phyloP scores from a whole-genome alignment of 1,284 basidiomycete species.

The Exobasidium cylindrosporum region DNA sequence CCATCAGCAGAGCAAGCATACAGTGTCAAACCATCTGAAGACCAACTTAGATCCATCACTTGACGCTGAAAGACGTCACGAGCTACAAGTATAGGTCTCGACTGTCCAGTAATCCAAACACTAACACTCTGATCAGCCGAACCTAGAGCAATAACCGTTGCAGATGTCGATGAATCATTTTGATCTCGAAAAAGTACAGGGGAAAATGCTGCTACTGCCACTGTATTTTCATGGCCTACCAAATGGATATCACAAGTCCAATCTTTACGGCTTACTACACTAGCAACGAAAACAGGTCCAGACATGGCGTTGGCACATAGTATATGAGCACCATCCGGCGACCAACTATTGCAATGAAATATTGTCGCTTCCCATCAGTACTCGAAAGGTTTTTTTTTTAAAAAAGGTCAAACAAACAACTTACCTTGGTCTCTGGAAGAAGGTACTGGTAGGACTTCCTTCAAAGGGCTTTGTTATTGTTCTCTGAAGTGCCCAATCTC shows the following conservation, averaged over 20 bases:
- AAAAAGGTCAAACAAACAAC: conserved; percentile 20
- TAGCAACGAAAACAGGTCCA: conserved; percentile 94
- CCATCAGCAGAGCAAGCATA: conserved; percentile 96
- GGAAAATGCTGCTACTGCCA: conserved; percentile 67
- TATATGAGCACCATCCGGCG: conserved; percentile 95
- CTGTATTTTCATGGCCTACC: conserved; percentile 94
- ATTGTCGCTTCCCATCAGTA: too few relatives aligned
- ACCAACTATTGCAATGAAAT: conserved; percentile 88
- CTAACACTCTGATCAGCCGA: conserved; percentile 33
- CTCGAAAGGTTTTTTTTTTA: too few relatives aligned
- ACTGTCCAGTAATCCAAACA: conserved; percentile 60
- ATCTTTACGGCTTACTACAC: conserved; percentile 79
- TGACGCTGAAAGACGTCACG: conserved; percentile 91
- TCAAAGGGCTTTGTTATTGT: conserved; percentile 85
- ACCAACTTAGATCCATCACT: conserved; percentile 92
- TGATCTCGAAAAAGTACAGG: conserved; percentile 39
- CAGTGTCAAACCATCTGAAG: conserved; percentile 75
- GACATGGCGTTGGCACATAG: conserved; percentile 96
- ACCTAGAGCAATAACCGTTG: conserved; percentile 44
- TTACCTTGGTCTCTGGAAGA: conserved; percentile 85
- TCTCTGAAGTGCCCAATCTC: conserved; percentile 81
- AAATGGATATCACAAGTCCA: conserved; percentile 62
- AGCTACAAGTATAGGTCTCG: conserved; percentile 86
- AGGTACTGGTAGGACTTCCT: conserved; percentile 89
- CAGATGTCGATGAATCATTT: conserved; percentile 19